Conservation (phyloP, 495 filamentous ascomycete genomes). For the Penicillium salamii region DNA sequence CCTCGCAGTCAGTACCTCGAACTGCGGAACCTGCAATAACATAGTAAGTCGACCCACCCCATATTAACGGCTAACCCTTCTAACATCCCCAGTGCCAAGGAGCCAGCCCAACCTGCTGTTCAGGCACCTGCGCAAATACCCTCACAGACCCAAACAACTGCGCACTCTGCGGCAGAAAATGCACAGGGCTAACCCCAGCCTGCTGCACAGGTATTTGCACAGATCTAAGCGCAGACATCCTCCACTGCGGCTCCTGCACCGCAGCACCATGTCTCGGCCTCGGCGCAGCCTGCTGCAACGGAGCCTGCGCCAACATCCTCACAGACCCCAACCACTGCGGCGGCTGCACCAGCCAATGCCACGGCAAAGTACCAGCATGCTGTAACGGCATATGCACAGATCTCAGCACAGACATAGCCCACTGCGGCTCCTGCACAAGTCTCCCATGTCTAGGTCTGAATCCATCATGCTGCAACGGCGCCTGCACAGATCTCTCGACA, state of each 20-base stretch:
- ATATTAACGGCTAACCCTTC: neutral
- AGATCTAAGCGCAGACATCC: too few species aligned
- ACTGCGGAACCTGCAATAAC: slow-evolving; percentile 15
- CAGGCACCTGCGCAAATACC: slow-evolving; percentile 2
- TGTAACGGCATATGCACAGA: slow-evolving; percentile 12
- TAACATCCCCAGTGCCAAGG: slow-evolving; percentile 7
- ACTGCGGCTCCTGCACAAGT: slow-evolving; percentile 11
- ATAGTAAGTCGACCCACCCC: too few species aligned
- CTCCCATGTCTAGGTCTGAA: slow-evolving; percentile 6
- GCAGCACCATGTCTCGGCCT: too few species aligned
- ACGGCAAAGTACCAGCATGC: neutral
- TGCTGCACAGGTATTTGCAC: neutral
- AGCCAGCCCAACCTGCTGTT: slow-evolving; percentile 13
- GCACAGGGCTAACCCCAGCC: neutral
- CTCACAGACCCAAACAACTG: neutral
- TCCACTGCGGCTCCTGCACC: too few species aligned
- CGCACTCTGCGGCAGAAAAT: neutral
- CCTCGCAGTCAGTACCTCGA: slow-evolving; percentile 6
- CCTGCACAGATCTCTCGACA: slow-evolving; percentile 9
- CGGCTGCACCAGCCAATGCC: neutral
- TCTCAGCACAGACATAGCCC: slow-evolving; percentile 1
- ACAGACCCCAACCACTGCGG: slow-evolving; percentile 5
- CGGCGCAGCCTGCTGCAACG: too few species aligned
- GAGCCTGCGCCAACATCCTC: neutral
- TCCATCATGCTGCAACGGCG: slow-evolving; percentile 9